These are phyloP conservation scores for Lanzia echinophila DNA, from an alignment of 2,329 filamentous ascomycete genomes.

Conservation along the genomic window DNA sequence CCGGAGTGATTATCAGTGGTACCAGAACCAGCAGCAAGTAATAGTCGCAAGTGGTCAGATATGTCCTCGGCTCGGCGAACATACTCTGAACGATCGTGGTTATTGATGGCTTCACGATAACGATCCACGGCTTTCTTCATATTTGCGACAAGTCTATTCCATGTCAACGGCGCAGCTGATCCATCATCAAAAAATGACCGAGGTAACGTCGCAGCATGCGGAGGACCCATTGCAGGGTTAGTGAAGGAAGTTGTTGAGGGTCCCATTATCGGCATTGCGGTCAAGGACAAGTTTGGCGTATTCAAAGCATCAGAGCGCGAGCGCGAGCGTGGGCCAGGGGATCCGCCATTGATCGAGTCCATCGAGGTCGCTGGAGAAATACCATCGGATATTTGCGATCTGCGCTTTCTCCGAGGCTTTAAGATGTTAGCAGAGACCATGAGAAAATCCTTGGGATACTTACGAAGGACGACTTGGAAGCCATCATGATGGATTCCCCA, in stretches of 20 bases:
- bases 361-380: conserved; percentile 84
- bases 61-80: conserved; percentile 95
- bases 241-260: conserved; percentile 50
- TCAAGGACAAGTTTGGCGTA: conserved; percentile 45
- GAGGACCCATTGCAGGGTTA: conserved; percentile 33
- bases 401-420: conserved; percentile 55
- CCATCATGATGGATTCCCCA: conserved; percentile 64
- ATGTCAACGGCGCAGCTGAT: conserved; percentile 72
- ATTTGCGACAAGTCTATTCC: conserved; percentile 83
- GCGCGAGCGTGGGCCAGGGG: conserved; percentile 51
- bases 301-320: conserved; percentile 50
- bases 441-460: conserved; percentile 29
- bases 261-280: conserved; percentile 24
- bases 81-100: conserved; percentile 79
- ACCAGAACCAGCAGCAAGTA: conserved; percentile 91
- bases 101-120: conserved; percentile 84
- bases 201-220: conserved; percentile 50
- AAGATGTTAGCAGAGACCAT: conserved; percentile 23
- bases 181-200: conserved; percentile 88
- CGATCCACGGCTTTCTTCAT: conserved; percentile 87
- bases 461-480: conserved; percentile 63
- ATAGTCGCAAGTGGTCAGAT: conserved; percentile 85
- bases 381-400: conserved; percentile 52
- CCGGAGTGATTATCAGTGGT: conserved; percentile 98
- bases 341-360: conserved; percentile 75